Base-by-base conservation (phyloP, 768 basidiomycete species). In the Hericium rajendrae region DNA sequence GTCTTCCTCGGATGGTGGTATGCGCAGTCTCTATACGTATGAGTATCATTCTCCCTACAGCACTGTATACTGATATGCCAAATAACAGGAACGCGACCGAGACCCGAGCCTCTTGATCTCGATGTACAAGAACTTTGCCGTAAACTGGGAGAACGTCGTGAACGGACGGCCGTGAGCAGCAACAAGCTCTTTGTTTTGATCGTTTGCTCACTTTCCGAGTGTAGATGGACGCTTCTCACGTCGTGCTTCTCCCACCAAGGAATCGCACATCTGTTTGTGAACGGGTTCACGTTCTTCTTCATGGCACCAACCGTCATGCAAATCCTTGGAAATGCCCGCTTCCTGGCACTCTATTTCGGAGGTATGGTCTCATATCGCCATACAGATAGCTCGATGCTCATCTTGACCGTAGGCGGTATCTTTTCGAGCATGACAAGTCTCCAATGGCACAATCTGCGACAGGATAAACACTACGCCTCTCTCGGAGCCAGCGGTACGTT, bases 231-330 rank as follows among this genome's bases (percentile, higher is more conserved):
- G 0, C 72, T 83, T 24, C 61, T 90, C 10, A 87, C 89, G 0
- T 73, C 80, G 16, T 76, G 75, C 58, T 92, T 93, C 73, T 88
- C 88, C 4, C 88, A 91, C 64, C 68, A 76, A 61, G 74, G 77
- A 28, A 40, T 75, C n/a, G 60, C 66, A 0, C 89, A 91, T 65
- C 78, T 87, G 3, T 60, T 88, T n/a, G 76, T 89, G 68, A 91
- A 91, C 64, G 82, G 80, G n/a, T 78, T 89, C 65, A 83, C 85
- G 0, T 88, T 82, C 70, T 89, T 76, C 69, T 91, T 87, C 72
- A 81, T 91, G 78, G 86, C 84, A 0, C 80, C 76, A 1, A 70
- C 80, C 2, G 81, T 88, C 50, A 74, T 91, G 26, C 64, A 70
- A 16, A 70, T 85, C 48, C 74, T 92, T 11, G 88, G 88, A 0